Conservation (phyloP, 1,139 yeast genomes). For the Wickerhamomyces sp. region DNA sequence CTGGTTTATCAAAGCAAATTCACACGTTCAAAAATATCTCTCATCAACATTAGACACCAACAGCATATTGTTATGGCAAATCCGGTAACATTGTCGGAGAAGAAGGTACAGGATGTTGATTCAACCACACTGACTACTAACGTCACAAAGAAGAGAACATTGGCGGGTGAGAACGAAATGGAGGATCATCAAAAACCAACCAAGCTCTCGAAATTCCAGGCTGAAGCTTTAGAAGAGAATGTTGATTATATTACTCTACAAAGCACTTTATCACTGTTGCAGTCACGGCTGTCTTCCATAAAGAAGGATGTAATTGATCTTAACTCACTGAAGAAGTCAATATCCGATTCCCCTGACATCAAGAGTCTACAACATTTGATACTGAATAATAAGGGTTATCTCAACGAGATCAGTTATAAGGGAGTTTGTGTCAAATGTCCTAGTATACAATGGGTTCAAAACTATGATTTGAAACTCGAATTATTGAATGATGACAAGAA, state of each 20-base stretch:
- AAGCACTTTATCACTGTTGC: conserved; percentile 18
- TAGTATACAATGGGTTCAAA: conserved; percentile 18
- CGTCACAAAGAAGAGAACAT: neutral
- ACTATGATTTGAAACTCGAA: conserved; percentile 17
- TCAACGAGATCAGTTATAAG: conserved; percentile 22
- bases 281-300: conserved; percentile 12
- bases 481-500: conserved; percentile 4
- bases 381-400: conserved; percentile 13
- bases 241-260: conserved; percentile 20
- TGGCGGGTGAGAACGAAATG: neutral
- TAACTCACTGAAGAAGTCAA: conserved; percentile 14
- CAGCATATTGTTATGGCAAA: neutral
- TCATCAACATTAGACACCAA: neutral
- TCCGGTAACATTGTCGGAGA: neutral
- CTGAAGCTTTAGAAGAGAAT: conserved; percentile 30
- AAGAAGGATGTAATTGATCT: conserved; percentile 19
- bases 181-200: neutral
- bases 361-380: conserved; percentile 13
- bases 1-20: neutral
- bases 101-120: neutral
- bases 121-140: neutral
- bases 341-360: conserved; percentile 12
- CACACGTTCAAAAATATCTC: neutral
- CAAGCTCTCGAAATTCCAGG: conserved; percentile 13
- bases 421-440: conserved; percentile 22